Base-by-base conservation (phyloP, 257 asterid genomes). In the Plantago major region DNA sequence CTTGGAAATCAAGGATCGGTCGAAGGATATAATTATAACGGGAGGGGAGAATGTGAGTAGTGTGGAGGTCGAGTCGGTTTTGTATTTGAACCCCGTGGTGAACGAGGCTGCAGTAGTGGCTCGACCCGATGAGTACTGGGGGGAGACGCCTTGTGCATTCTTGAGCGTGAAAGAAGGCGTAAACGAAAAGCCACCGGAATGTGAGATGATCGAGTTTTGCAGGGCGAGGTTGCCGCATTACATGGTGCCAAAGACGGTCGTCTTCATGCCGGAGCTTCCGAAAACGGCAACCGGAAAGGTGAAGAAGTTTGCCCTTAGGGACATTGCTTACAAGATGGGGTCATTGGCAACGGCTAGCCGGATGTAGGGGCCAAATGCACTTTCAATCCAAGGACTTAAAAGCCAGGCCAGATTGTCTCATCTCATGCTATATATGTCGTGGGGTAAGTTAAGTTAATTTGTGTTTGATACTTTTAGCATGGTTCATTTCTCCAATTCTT, bases 81-180 rank as follows among this genome's bases (percentile, higher is more conserved):
- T 88, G 42, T 88, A 88, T 62, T 45, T 84, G 3, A 65, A 81
- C 42, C 88, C 84, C 30, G 76, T 26, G 66, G 84, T 88, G 55
- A 71, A 81, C 42, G 96, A 88, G 84, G 96, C 83, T 10, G 96
- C 96, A 30, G 96, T 81, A 77, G 96, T 88, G 78, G 95, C 96
- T 6, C 73, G 82, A 66, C 95, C 95, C 3, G 87, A 85, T 16
- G 83, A 81, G 0, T 76, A 44, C 22, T 88, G 96, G 96, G 96
- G 96, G 9, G 96, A 88, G 64, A 88, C 95, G 6, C 95, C 95
- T 3, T 85, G 96, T 57, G 96, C 96, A 0, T 85, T 88, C 47
- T 4, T 88, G 55, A 79, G 89, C 65, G 55, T 88, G 72, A 79
- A 78, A 54, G 74, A 66, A 46, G 79, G 74, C 45, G 55, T 65